phyloP scores from a whole-genome alignment of 2,329 filamentous ascomycete species.

The Chaetomiaceae sp. region DNA sequence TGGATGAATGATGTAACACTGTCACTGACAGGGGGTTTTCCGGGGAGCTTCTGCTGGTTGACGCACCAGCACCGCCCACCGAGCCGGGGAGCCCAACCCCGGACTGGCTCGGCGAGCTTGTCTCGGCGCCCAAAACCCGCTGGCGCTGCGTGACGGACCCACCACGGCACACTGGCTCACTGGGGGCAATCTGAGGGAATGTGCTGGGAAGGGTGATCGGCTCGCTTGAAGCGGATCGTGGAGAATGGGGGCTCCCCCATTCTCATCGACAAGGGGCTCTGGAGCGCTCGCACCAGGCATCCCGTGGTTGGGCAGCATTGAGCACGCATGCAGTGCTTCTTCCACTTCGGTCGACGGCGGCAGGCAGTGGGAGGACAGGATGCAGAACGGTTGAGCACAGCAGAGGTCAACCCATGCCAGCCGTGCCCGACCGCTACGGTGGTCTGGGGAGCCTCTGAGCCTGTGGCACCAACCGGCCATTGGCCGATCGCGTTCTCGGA shows the following conservation, averaged over 20 bases:
- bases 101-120: conserved; percentile 19
- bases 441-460: neutral
- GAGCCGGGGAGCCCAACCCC: too few species aligned
- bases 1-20: conserved; percentile 20
- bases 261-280: too few species aligned
- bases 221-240: neutral
- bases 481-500: conserved; percentile 5
- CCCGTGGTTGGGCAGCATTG: neutral
- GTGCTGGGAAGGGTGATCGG: conserved; percentile 1
- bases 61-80: conserved; percentile 20
- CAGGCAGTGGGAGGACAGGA: neutral
- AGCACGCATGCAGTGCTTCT: neutral
- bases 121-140: conserved; percentile 13
- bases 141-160: conserved; percentile 21
- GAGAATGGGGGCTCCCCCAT: neutral
- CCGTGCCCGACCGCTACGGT: conserved; percentile 10
- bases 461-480: neutral
- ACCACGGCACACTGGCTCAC: conserved; percentile 21
- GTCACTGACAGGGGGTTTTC: conserved; percentile 18
- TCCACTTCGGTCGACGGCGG: neutral
- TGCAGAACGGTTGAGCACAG: conserved; percentile 1
- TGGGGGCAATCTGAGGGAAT: conserved; percentile 12
- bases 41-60: conserved; percentile 4
- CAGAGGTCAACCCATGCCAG: neutral
- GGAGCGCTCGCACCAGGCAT: neutral